phyloP scores from a whole-genome alignment of 306 rosid species.

The Datisca glomerata region DNA sequence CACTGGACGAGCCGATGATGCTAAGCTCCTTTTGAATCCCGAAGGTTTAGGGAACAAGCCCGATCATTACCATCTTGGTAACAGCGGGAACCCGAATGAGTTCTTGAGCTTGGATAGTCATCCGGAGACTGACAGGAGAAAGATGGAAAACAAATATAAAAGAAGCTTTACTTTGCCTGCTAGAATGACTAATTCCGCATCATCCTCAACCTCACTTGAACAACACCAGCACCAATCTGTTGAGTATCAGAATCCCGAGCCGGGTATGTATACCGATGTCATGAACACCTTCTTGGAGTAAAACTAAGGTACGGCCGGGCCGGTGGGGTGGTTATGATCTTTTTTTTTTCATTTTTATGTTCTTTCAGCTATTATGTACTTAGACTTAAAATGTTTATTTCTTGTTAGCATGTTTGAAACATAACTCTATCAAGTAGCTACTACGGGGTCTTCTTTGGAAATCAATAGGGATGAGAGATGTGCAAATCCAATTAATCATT shows the following conservation, averaged over 20 bases:
- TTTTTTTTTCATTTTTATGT: slow-evolving; percentile 2
- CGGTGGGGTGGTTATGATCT: slow-evolving; percentile 18
- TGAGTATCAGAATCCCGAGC: slow-evolving; percentile 61
- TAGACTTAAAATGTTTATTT: not conserved
- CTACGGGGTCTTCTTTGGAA: too few species aligned
- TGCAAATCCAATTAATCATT: too few species aligned
- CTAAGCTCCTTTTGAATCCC: slow-evolving; percentile 72
- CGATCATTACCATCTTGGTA: slow-evolving; percentile 26
- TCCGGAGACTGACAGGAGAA: slow-evolving; percentile 39
- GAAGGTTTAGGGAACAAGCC: slow-evolving; percentile 49
- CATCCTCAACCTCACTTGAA: slow-evolving; percentile 78
- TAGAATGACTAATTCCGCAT: slow-evolving; percentile 56
- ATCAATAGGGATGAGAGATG: too few species aligned
- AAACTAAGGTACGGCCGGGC: slow-evolving; percentile 13
- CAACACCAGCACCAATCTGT: slow-evolving; percentile 48
- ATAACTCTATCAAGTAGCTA: slow-evolving; percentile 3
- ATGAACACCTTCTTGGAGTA: slow-evolving; percentile 91
- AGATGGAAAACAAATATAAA: slow-evolving; percentile 65
- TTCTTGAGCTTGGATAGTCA: slow-evolving; percentile 90
- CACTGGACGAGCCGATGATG: slow-evolving; percentile 66
- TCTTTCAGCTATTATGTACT: slow-evolving; percentile 4
- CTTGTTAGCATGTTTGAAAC: slow-evolving; percentile 3
- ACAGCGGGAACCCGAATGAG: slow-evolving; percentile 44
- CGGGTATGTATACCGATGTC: slow-evolving; percentile 70
- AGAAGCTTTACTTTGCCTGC: slow-evolving; percentile 76